Conservation (phyloP, 2,329 filamentous ascomycete species). For the Colletotrichum euphorbiae region DNA sequence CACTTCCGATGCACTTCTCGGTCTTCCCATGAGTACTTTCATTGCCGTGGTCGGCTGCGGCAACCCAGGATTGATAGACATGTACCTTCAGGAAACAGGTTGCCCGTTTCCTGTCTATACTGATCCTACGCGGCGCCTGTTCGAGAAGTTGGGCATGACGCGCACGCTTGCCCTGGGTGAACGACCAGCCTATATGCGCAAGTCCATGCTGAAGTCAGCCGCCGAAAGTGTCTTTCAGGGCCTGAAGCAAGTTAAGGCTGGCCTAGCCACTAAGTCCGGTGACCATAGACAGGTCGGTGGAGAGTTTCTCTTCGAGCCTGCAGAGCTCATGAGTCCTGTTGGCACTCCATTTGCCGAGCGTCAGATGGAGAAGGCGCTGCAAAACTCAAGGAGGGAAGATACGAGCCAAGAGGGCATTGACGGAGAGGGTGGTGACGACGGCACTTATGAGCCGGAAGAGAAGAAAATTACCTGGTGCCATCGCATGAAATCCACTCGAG, state of each 20-base stretch:
- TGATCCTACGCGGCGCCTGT: constrained; percentile 76
- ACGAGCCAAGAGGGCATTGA: constrained; percentile 34
- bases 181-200: constrained; percentile 73
- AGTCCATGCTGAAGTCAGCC: constrained; percentile 62
- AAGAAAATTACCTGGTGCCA: constrained; percentile 83
- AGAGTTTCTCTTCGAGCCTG: constrained; percentile 80
- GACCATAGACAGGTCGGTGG: constrained; percentile 78
- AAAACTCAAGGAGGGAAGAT: constrained; percentile 22
- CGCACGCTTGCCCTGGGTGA: constrained; percentile 70
- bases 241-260: constrained; percentile 67
- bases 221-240: constrained; percentile 68
- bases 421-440: constrained; percentile 42
- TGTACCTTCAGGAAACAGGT: constrained; percentile 71
- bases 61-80: constrained; percentile 73
- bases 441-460: constrained; percentile 53
- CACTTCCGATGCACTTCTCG: constrained; percentile 61
- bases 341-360: constrained; percentile 55
- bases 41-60: constrained; percentile 81
- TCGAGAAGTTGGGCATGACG: constrained; percentile 75
- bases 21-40: constrained; percentile 67
- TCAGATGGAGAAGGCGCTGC: constrained; percentile 42
- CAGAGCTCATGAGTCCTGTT: constrained; percentile 57
- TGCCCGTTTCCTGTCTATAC: constrained; percentile 81
- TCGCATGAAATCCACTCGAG: constrained; percentile 82
- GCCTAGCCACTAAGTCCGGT: constrained; percentile 72